Evolutionary conservation across 2,329 filamentous ascomycete genomes (phyloP), one percentile per base, ranked within the genome.

Genomic region (Scedosporium aurantiacum): DNA sequence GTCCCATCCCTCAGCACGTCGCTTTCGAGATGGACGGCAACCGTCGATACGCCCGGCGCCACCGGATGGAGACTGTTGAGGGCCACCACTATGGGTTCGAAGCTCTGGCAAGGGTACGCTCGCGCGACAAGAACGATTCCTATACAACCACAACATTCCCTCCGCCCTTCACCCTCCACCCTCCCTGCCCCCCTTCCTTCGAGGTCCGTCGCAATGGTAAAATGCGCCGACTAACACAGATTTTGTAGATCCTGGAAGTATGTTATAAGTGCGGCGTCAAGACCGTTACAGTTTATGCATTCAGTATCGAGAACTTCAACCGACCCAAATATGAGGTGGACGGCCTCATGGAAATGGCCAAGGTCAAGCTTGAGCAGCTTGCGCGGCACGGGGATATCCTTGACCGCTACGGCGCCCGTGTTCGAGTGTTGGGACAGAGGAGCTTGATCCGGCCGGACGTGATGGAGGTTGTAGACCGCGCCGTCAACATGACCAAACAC

Each of bases 1-100:
- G 94, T 0, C 91, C 91, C 1, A 88, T 99, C 61, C 94, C 94
- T 8, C 87, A 91, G 70, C 94, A 99, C 83, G 85, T 99, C 63
- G 94, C 94, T n/a, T 99, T 99, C 71, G 93, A 97, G 68, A 99
- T 99, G 94, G 94, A 99, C 72, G 94, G 94, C 61, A 99, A 99
- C 75, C 81, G 94, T 69, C 88, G 94, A 55, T 99, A 95, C 77
- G 94, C 94, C 14, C 83, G 90, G 64, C 89, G 82, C 65, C 91
- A 94, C 76, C 86, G 93, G 65, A 96, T 99, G 72, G 94, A 99
- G 78, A 96, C 92, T 0, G 87, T 97, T 40, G 93, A 99, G 75
- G 94, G 94, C 25, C 94, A 99, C 72, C 92, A 96, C 71, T 78
- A 96, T 67, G 94, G 94, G 2, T 99, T 97, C 68, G 94, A 99